Base-by-base conservation (phyloP, 1,139 yeast species). In the Sugiyamaella xylanicola region DNA sequence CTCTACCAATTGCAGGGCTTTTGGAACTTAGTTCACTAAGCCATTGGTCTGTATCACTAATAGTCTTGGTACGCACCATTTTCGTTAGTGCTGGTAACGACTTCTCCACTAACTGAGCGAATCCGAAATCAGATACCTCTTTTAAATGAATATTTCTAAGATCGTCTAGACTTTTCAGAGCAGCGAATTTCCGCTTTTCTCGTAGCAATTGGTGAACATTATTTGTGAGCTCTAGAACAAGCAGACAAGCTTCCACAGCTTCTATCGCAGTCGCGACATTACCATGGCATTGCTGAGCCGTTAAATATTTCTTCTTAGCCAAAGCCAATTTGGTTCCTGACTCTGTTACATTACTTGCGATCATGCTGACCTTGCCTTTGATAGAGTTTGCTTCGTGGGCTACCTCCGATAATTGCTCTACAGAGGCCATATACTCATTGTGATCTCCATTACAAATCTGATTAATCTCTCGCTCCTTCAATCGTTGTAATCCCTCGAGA, bases 191-290 rank as follows among this genome's bases (percentile, higher is more conserved):
- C 62, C 86, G 86, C 64, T 85, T 83, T 60, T 81, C 83, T 59
- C 83, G 82, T 61, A 91, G 86, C 67, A 91, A 75, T 51, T 88
- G 95, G 68, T 90, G 91, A 54, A 91, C 89, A 65, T 85, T 87
- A 70, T 91, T 92, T 22, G 96, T 87, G 64, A 87, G 80, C 67
- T 92, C 96, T 59, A 93, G 77, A 9, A 92, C 93, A 62, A 87
- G 92, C 35, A 92, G 77, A 65, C 96, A 87, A 57, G 86, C 70
- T 17, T 67, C 62, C 5, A 75, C 72, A 1, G 77, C 73, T 27
- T 67, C 68, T 25, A 72, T 67, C 1, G 77, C 71, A 16, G 65
- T 58, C 46, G 66, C 72, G 32, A 76, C 64, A 57, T 74, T 75
- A 20, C 53, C 52, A 8, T 67, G 62, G 4, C 67, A 66, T 11